phyloP scores from a whole-genome alignment of 441 rosid species.

The Mallotus japonicus region DNA sequence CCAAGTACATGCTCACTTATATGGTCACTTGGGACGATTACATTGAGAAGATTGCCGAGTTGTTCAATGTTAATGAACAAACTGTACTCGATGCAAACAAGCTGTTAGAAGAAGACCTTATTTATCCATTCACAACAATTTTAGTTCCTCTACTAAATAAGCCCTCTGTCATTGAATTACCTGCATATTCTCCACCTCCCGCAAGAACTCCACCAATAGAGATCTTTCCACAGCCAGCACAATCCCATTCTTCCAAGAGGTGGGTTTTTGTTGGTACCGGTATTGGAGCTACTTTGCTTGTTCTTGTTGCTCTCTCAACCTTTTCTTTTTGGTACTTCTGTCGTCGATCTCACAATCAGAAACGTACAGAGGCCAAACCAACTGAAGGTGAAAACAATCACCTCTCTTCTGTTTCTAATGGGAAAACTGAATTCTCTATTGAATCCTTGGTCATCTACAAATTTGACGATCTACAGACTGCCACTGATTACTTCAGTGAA shows the following conservation, averaged over 20 bases:
- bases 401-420: background rate
- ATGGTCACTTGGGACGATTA: background rate
- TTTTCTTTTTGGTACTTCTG: background rate
- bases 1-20: background rate
- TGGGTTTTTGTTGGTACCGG: background rate
- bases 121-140: background rate
- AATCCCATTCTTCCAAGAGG: background rate
- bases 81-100: slow-evolving; percentile 6
- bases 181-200: background rate
- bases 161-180: background rate
- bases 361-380: background rate
- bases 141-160: background rate
- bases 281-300: background rate
- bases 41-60: background rate
- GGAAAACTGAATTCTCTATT: slow-evolving; percentile 22
- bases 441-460: slow-evolving; percentile 67
- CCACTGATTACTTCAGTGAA: slow-evolving; percentile 61
- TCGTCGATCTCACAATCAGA: background rate
- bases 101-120: slow-evolving; percentile 1
- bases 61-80: background rate
- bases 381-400: background rate
- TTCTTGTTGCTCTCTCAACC: background rate
- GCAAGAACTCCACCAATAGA: background rate
- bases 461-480: slow-evolving; percentile 50
- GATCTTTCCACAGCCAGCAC: background rate